Evolutionary conservation across 2,329 filamentous ascomycete species (phyloP), one percentile per base, ranked within the genome.

Genomic region (Aspergillus piperis): DNA sequence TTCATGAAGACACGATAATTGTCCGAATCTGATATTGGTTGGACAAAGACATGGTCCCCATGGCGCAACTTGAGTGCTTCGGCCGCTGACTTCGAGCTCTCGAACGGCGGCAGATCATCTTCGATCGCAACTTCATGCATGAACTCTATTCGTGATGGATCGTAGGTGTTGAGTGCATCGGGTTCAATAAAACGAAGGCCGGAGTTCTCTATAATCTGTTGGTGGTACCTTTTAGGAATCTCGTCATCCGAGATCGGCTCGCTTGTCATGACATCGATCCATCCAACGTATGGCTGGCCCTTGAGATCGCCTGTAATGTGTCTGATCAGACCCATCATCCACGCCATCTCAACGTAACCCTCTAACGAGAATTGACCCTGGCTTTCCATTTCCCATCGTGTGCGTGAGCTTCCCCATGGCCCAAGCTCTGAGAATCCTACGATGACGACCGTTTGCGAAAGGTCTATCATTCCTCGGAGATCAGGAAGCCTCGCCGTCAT

Each of bases 271-370:
- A 48, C 8, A 30, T 67, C 64, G n/a, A 66, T 47, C 65, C 82
- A 99, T 69, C 95, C 95, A 68, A 94, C 92, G 81, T 98, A 98
- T 65, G 90, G 90, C 81, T 96, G 90, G 75, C 94, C 94, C 82
- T 98, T 98, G 75, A 98, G 86, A 27, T 88, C 88, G 15, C 94
- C 94, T 70, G 98, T 97, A 82, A 96, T 91, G 78, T 99, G 96
- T 84, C 93, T 96, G 83, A 99, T 98, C 60, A 98, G 86, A 73
- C 95, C 95, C 93, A 98, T 99, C 77, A 99, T 91, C 95, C 95
- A 99, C 25, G 95, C 92, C 94, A 99, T 99, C 79, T 99, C 95
- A 62, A 99, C 89, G 72, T 94, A 98, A 30, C 95, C 95, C 78
- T 99, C 95, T 13, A 99, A 86, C 5, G 94, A 98, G 82, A 99